Evolutionary conservation across 345 rosid species (phyloP), one percentile per base, ranked within the genome.

Genomic region (Barbarea vulgaris): DNA sequence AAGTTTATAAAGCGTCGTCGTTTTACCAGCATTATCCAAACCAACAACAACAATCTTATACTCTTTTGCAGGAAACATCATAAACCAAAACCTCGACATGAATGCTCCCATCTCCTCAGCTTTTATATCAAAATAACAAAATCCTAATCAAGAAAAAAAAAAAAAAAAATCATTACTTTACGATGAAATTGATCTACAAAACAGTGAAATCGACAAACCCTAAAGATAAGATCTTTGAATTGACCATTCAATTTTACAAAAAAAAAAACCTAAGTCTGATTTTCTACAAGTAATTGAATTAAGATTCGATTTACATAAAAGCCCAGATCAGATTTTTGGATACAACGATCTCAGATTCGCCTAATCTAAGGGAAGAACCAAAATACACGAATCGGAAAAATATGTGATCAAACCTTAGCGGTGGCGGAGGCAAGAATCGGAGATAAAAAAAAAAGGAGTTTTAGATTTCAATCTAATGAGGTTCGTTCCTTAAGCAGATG

Each of bases 1-100:
- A 76, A 95, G 83, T 70, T 93, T 92, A 79, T 93, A 95, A 84
- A 95, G 97, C 65, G 98, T 92, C 19, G 98, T 95, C 33, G 97
- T 95, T 85, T 95, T 92, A 37, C 99, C 97, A 1, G 99, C 98
- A 83, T 92, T 90, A 79, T 95, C 99, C 77, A 95, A 84, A 59
- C 99, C 99, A 12, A 95, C 98, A 21, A 95, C 97, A 55, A 92
- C 93, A 42, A 95, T 95, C 90, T 95, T 95, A 64, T 95, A 93
- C 88, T 95, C 98, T 78, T 95, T 90, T 2, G 93, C 96, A 6
- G 99, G 97, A 75, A 93, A 95, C 80, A 92, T 47, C 99, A 89
- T 90, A 83, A 90, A 93, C 97, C 97, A 95, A 65, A 95, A 88
- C 89, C 81, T 90, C 57, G 99, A 92, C 19, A 85, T 64, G 48